A percentile compares a stretch with the other conserved stretches of the same genome.
Evolutionary conservation across 2,329 filamentous ascomycete species (phyloP).

Genomic region (Fusarium sororula): DNA sequence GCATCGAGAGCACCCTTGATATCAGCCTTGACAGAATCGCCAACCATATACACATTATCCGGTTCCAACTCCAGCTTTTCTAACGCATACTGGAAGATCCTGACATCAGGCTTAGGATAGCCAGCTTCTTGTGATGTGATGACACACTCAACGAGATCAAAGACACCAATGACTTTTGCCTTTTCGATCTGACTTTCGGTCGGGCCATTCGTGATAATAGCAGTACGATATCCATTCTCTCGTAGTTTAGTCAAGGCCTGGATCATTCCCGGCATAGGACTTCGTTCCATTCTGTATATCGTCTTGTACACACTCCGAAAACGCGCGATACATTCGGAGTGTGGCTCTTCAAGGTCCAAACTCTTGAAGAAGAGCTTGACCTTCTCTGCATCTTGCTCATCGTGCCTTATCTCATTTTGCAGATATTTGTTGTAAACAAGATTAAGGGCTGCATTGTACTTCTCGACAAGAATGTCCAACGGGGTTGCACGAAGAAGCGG

Average conservation of each 20-base stretch:
- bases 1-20: not conserved
- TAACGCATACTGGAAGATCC: constrained; percentile 3
- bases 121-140: constrained; percentile 12
- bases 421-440: not conserved
- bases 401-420: not conserved
- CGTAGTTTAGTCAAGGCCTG: not conserved
- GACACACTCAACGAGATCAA: not conserved
- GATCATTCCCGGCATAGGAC: not conserved
- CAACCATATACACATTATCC: not conserved
- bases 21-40: not conserved
- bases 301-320: constrained; percentile 5
- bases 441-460: not conserved
- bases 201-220: constrained; percentile 7
- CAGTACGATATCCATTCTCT: not conserved
- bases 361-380: not conserved
- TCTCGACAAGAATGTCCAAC: not conserved
- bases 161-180: not conserved
- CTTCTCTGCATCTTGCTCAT: not conserved
- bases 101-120: not conserved
- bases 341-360: not conserved
- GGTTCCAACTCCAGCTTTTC: accelerated
- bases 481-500: not conserved
- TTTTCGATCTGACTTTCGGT: not conserved
- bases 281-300: not conserved
- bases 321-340: not conserved